phyloP scores from a whole-genome alignment of 2,329 filamentous ascomycete genomes.

The Trichoderma harzianum region DNA sequence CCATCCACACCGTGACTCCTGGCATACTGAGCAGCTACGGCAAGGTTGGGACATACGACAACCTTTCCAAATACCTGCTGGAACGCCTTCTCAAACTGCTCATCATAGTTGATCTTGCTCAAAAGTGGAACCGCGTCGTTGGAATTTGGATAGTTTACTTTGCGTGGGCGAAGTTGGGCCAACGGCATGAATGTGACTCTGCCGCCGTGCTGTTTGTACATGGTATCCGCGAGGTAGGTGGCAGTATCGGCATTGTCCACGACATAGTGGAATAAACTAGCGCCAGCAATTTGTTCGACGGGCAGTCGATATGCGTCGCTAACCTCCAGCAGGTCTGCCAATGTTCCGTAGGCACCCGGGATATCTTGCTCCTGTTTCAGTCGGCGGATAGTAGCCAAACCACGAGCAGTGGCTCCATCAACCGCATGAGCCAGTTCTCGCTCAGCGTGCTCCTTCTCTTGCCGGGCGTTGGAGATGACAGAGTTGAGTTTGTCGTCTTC shows the following conservation, averaged over 20 bases:
- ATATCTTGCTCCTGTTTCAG: constrained; percentile 77
- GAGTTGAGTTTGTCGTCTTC: constrained; percentile 85
- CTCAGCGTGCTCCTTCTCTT: constrained; percentile 76
- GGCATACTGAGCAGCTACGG: constrained; percentile 85
- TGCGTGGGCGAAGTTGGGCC: constrained; percentile 70
- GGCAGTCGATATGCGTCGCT: constrained; percentile 81
- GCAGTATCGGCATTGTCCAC: constrained; percentile 90
- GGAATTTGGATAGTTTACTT: constrained; percentile 75
- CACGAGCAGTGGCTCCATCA: constrained; percentile 82
- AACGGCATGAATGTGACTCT: constrained; percentile 94
- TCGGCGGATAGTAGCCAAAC: constrained; percentile 79
- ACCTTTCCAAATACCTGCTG: constrained; percentile 94
- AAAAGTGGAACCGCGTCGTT: constrained; percentile 85
- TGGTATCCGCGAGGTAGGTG: constrained; percentile 71
- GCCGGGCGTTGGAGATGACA: constrained; percentile 68
- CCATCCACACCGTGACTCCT: constrained; percentile 87
- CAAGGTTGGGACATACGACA: constrained; percentile 86
- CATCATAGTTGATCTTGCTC: constrained; percentile 77
- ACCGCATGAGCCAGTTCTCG: constrained; percentile 76
- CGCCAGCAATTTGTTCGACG: constrained; percentile 88
- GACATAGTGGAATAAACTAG: constrained; percentile 91
- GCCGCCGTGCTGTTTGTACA: constrained; percentile 77
- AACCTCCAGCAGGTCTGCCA: constrained; percentile 90
- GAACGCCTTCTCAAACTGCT: constrained; percentile 77
- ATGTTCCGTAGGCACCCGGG: constrained; percentile 83